Evolutionary conservation across 768 basidiomycete genomes (phyloP).

Genomic region (Holtermanniella nyarrowii): DNA sequence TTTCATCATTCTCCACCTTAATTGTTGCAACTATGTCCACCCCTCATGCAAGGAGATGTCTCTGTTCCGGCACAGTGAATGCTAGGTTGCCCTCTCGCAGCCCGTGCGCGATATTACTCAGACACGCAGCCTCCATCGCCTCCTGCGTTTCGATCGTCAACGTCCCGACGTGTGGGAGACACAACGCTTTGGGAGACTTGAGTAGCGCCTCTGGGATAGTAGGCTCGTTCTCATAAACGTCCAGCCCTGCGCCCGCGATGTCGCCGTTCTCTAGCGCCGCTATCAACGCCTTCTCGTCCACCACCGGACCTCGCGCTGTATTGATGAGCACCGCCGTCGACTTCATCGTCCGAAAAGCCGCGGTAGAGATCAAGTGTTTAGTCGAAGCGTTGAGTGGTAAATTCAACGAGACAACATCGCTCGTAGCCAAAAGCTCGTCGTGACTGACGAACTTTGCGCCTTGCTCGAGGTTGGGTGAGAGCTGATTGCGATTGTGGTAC

Average conservation of each 20-base stretch:
- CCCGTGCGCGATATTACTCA: constrained; percentile 3
- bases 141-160: constrained; percentile 10
- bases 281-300: constrained; percentile 53
- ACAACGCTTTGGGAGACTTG: constrained; percentile 3
- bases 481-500: constrained; percentile 7
- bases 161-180: constrained; percentile 13
- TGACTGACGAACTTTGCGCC: constrained; percentile 1
- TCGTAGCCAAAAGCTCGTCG: constrained; percentile 4
- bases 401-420: constrained; percentile 14
- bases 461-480: constrained; percentile 1
- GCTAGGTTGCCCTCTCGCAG: background rate
- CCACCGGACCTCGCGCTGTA: constrained; percentile 56
- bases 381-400: constrained; percentile 10
- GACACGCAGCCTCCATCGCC: constrained; percentile 10
- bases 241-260: constrained; percentile 55
- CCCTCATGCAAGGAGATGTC: background rate
- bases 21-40: no score
- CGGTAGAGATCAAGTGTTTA: constrained; percentile 4
- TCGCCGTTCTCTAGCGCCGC: constrained; percentile 45
- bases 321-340: constrained; percentile 55
- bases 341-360: constrained; percentile 46
- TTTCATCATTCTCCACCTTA: no score
- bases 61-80: constrained; percentile 1
- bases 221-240: constrained; percentile 60
- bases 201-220: constrained; percentile 4